Percentiles rank a stretch among this genome's conserved stretches.
Conservation (phyloP, 2,329 filamentous ascomycete genomes). For the Fusarium liriodendri region DNA sequence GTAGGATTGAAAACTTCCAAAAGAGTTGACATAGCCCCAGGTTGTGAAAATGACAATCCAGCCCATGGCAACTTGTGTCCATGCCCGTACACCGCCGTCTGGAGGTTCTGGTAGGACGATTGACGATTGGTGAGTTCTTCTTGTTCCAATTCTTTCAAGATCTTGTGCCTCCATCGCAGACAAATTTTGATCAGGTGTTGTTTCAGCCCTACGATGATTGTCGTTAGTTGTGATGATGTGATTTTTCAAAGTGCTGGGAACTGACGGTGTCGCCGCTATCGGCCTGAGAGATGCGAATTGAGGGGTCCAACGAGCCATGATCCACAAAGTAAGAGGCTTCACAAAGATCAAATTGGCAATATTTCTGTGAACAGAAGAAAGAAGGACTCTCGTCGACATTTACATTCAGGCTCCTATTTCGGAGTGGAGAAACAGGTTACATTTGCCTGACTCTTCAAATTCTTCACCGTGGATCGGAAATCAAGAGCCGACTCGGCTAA, state of each 20-base stretch:
- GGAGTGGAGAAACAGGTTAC: background rate
- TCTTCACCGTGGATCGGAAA: background rate
- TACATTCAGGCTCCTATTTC: background rate
- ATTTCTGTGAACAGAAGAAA: too few relatives aligned
- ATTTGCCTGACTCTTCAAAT: background rate
- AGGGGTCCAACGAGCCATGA: background rate
- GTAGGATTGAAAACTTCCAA: slow-evolving; percentile 58
- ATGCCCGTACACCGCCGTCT: slow-evolving; percentile 45
- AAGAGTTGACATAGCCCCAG: slow-evolving; percentile 59
- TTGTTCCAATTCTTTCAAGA: background rate
- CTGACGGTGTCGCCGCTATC: background rate
- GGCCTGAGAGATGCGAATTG: background rate
- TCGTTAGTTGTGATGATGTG: background rate
- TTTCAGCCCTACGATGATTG: background rate
- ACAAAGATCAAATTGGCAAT: too few relatives aligned
- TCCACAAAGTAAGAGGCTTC: background rate
- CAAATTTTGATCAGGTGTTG: background rate
- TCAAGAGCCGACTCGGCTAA: background rate
- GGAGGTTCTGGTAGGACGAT: slow-evolving; percentile 25
- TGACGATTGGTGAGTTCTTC: background rate
- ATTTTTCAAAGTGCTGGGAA: too few relatives aligned
- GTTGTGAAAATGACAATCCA: slow-evolving; percentile 56
- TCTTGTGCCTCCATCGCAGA: background rate
- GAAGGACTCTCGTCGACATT: background rate
- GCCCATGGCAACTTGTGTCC: slow-evolving; percentile 53